phyloP scores from a whole-genome alignment of 306 rosid species.

The Sphenostylis stenocarpa region DNA sequence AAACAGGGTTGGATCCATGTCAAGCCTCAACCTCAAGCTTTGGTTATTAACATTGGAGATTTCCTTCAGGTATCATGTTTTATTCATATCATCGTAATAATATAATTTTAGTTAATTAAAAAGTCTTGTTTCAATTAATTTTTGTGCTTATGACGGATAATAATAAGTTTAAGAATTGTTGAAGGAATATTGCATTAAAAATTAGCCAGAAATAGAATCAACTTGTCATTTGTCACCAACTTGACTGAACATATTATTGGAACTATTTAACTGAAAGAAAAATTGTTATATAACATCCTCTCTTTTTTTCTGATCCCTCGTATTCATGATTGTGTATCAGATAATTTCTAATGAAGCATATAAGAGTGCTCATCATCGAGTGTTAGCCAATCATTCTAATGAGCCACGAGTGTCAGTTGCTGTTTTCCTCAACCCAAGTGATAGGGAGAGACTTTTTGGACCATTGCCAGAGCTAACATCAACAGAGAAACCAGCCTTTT shows the following conservation, averaged over 20 bases:
- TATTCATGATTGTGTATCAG: constrained; percentile 26
- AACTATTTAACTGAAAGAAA: no score
- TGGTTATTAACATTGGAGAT: constrained; percentile 81
- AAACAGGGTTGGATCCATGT: constrained; percentile 68
- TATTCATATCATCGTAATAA: no score
- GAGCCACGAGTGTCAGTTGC: constrained; percentile 63
- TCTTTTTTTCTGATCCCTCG: background rate
- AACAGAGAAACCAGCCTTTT: constrained; percentile 50
- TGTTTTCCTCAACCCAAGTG: constrained; percentile 57
- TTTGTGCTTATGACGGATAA: no score
- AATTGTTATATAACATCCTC: background rate
- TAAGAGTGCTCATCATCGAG: constrained; percentile 77
- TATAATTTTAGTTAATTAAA: no score
- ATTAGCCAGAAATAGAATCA: no score
- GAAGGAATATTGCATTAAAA: no score
- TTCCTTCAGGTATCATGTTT: constrained; percentile 63
- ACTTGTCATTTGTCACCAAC: no score
- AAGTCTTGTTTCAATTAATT: background rate
- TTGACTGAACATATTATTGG: no score
- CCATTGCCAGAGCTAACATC: constrained; percentile 76
- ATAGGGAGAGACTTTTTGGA: constrained; percentile 53
- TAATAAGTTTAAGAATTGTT: no score
- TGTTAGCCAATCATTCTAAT: constrained; percentile 49
- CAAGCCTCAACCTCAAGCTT: constrained; percentile 63
- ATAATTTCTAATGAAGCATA: constrained; percentile 63